Evolutionary conservation across 1,139 yeast species (phyloP).

Genomic region (Candida labiduridarum): DNA sequence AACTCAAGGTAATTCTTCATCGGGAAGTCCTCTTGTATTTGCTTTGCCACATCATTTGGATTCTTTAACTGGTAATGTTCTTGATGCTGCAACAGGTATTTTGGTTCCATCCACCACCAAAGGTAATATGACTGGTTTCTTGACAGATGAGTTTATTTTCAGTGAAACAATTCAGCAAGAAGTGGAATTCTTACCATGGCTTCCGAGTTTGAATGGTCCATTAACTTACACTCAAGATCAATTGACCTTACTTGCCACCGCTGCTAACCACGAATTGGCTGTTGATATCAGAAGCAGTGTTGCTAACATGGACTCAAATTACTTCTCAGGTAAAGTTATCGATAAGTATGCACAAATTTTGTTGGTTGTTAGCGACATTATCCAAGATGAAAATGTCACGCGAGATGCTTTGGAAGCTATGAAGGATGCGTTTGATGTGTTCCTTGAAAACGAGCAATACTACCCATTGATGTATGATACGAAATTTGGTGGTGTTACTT

Average conservation of each 20-base stretch:
- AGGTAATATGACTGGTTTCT: constrained; percentile 65
- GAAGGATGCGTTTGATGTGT: constrained; percentile 55
- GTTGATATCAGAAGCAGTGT: constrained; percentile 59
- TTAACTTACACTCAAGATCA: constrained; percentile 54
- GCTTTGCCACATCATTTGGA: constrained; percentile 74
- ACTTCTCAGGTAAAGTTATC: constrained; percentile 68
- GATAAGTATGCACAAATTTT: constrained; percentile 77
- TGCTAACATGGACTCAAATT: constrained; percentile 52
- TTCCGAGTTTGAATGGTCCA: constrained; percentile 26
- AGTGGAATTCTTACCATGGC: constrained; percentile 66
- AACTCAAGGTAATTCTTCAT: constrained; percentile 54
- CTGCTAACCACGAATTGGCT: constrained; percentile 59
- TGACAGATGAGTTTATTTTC: constrained; percentile 53
- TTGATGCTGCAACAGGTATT: constrained; percentile 48
- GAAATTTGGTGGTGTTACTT: constrained; percentile 66
- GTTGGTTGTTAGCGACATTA: constrained; percentile 61
- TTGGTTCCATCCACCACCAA: constrained; percentile 60
- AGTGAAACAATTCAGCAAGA: constrained; percentile 51
- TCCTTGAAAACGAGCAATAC: constrained; percentile 52
- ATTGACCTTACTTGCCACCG: constrained; percentile 51
- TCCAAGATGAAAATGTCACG: constrained; percentile 55
- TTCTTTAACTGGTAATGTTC: constrained; percentile 45
- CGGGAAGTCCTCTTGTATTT: constrained; percentile 58
- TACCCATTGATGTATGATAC: constrained; percentile 73
- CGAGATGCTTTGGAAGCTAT: constrained; percentile 47